These are phyloP conservation scores for Paulownia fortunei DNA, from an alignment of 257 asterid genomes.

Conservation along the genomic window DNA sequence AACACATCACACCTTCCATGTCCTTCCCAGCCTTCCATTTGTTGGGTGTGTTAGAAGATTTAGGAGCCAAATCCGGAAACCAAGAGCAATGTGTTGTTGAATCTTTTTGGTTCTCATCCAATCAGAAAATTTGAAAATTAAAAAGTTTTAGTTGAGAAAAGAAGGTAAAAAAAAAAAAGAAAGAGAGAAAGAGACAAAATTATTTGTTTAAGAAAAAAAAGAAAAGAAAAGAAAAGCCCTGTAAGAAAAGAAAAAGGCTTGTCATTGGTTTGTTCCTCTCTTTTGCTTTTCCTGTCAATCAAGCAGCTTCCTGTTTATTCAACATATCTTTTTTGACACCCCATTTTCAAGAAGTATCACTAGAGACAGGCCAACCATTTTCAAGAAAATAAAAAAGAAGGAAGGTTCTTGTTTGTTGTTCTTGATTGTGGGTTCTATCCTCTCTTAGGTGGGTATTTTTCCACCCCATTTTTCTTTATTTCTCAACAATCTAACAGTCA, in stretches of 20 bases:
- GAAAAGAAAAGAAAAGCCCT: background rate
- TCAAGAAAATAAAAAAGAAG: constrained; percentile 4
- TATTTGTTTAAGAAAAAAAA: background rate
- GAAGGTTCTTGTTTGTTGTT: constrained; percentile 15
- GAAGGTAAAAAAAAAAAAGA: background rate
- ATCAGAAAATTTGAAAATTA: constrained; percentile 3
- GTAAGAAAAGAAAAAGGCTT: constrained; percentile 35
- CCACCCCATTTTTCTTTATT: constrained; percentile 14
- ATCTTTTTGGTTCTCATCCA: constrained; percentile 40
- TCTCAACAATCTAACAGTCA: constrained; percentile 14
- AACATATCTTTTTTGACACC: constrained; percentile 19
- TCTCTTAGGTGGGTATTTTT: constrained; percentile 3
- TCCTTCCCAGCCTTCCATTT: constrained; percentile 51
- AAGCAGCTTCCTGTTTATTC: constrained; percentile 28
- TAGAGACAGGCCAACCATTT: constrained; percentile 17
- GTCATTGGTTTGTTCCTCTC: constrained; percentile 29
- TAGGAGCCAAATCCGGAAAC: constrained; percentile 58
- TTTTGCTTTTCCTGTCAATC: constrained; percentile 44
- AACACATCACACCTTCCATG: constrained; percentile 39
- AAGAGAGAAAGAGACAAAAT: background rate
- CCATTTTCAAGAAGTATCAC: constrained; percentile 12
- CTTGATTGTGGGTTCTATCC: constrained; percentile 25
- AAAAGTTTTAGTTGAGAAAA: background rate
- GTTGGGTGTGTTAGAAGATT: constrained; percentile 52
- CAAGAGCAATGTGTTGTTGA: constrained; percentile 34